Evolutionary conservation across 495 filamentous ascomycete species (phyloP), one percentile per base, ranked within the genome.

Genomic region (Penicillium manginii): DNA sequence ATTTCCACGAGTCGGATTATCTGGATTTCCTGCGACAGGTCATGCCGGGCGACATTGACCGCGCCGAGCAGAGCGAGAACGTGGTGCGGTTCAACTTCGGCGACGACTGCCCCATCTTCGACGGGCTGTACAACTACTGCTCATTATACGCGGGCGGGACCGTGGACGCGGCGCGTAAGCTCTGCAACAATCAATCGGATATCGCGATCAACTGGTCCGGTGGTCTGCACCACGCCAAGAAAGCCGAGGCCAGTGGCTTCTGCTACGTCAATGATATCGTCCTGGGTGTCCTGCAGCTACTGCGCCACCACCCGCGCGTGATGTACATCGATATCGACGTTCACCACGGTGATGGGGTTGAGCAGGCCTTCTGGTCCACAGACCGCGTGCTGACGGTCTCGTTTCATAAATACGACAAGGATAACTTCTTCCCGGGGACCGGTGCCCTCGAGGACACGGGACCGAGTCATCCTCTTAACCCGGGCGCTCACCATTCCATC

Each of bases 121-220:
- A 98, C 73, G 94, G 94, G 7, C 81, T 98, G 4, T 97, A 91
- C 74, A 87, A 93, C 62, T 98, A 97, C 77, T 96, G 93, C 71
- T 91, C 91, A 32, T 87, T 98, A 66, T 98, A 96, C 66, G 86
- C 90, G 6, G 96, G 96, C 35, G 91, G 87, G 40, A 93, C 90
- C 11, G 81, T 98, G 52, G 91, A 96, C 71, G 94, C 94, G 11
- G 93, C 94, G 26, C 88, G 91, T 58, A 94, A 93, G 71, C 84
- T 98, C 35, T 89, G 87, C 64, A 87, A 89, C 66, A 79, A 87
- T 35, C 90, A 97, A 74, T 89, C 91, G 22, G 88, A 96, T 67
- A 98, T 98, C 64, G 94, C 94, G 11, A 93, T 98, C 78, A 97
- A 96, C 73, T 98, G 94, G 94, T 93, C 92, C n/a, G 94, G 94